Evolutionary conservation across 2,329 filamentous ascomycete genomes (phyloP).

Genomic region (Nemania sp.): DNA sequence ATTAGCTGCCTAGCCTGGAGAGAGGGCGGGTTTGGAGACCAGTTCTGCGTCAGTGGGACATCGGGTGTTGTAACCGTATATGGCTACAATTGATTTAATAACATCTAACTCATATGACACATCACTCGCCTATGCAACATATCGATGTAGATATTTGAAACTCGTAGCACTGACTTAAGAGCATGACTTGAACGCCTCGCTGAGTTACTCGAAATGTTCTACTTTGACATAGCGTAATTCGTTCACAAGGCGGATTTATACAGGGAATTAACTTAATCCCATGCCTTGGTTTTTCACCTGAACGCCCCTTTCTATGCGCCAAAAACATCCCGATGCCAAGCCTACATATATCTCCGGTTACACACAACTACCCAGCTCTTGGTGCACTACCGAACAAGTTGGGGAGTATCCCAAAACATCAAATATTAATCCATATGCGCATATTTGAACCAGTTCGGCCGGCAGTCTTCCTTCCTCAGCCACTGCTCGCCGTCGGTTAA

Average conservation of each 20-base stretch:
- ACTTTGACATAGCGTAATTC: constrained; percentile 35
- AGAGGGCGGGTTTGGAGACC: constrained; percentile 70
- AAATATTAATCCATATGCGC: constrained; percentile 76
- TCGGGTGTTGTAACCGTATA: constrained; percentile 75
- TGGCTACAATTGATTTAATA: constrained; percentile 55
- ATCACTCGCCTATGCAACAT: background rate
- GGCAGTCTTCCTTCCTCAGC: constrained; percentile 90
- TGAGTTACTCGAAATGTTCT: constrained; percentile 10
- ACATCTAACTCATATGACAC: constrained; percentile 3
- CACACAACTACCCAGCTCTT: constrained; percentile 35
- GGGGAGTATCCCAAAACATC: constrained; percentile 34
- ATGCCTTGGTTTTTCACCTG: constrained; percentile 31
- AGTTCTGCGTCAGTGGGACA: constrained; percentile 74
- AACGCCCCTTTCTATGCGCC: constrained; percentile 44
- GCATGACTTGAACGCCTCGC: constrained; percentile 8
- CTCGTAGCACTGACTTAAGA: constrained; percentile 8
- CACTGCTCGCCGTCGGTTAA: constrained; percentile 90
- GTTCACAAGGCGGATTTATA: constrained; percentile 38
- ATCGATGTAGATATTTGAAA: background rate
- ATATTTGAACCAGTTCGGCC: constrained; percentile 97
- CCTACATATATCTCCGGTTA: constrained; percentile 24
- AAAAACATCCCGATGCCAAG: constrained; percentile 32
- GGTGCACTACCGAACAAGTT: constrained; percentile 44
- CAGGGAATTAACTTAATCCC: constrained; percentile 38
- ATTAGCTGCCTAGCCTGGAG: constrained; percentile 73